Conservation (phyloP, 2,329 filamentous ascomycete genomes). For the Stachybotrys chlorohalonatus region DNA sequence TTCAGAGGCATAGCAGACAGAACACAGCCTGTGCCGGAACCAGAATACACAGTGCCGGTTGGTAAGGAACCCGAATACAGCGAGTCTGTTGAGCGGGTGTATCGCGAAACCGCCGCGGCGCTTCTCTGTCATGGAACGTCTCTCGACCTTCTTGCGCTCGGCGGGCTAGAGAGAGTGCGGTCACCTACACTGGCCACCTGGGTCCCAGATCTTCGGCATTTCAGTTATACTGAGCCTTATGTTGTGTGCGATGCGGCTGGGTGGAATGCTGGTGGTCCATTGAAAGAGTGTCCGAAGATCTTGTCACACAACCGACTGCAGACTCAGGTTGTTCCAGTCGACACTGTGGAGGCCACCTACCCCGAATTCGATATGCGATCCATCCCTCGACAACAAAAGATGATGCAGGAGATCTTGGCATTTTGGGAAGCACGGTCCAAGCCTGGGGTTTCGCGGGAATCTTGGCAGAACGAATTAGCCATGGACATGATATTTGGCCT, state of each 20-base stretch:
- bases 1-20: background rate
- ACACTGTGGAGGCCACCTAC: too few species aligned
- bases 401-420: background rate
- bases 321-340: too few species aligned
- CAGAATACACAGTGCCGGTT: background rate
- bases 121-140: background rate
- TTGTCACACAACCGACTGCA: too few species aligned
- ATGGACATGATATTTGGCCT: background rate
- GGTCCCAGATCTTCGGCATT: background rate
- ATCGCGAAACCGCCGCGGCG: background rate
- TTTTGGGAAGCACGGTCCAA: background rate
- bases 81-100: too few species aligned
- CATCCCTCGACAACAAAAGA: background rate
- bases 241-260: background rate
- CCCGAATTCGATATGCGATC: too few species aligned
- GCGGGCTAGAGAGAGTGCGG: background rate
- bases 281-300: background rate
- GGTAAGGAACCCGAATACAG: too few species aligned
- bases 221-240: background rate
- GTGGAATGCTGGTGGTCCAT: background rate
- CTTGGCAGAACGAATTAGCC: background rate
- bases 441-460: background rate
- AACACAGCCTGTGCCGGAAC: background rate
- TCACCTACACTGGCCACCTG: background rate
- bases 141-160: background rate